Evolutionary conservation across 1,139 yeast genomes (phyloP).

Genomic region (Magnusiomyces tetraspermus): DNA sequence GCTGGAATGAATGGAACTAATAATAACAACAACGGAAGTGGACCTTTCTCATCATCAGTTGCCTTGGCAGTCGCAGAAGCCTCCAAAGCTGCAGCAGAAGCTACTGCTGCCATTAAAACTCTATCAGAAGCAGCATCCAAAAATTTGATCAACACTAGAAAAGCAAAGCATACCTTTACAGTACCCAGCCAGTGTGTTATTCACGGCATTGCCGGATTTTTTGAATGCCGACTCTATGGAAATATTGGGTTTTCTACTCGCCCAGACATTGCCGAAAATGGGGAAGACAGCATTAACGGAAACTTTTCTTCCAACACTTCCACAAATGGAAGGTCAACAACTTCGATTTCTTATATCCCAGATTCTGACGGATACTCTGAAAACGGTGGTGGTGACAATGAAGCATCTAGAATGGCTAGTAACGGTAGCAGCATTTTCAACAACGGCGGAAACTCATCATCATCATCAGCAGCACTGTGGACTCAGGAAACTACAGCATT

Average conservation of each 20-base stretch:
- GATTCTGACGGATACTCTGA: neutral
- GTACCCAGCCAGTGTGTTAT: conserved; percentile 42
- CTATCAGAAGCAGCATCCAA: neutral
- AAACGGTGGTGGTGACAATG: too few relatives aligned
- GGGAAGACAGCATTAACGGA: too few relatives aligned
- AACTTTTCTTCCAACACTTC: neutral
- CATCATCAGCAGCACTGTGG: too few relatives aligned
- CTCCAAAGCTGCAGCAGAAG: neutral
- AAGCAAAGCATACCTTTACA: conserved; percentile 32
- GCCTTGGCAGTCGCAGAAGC: neutral
- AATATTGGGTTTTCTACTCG: conserved; percentile 48
- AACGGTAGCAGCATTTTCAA: too few relatives aligned
- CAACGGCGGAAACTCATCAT: too few relatives aligned
- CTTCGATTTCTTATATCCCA: neutral
- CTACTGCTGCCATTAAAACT: neutral
- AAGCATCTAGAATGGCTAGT: too few relatives aligned
- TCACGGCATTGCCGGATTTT: conserved; percentile 71
- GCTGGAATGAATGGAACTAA: too few relatives aligned
- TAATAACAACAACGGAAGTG: too few relatives aligned
- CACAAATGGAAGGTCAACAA: neutral
- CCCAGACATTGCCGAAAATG: conserved; percentile 32
- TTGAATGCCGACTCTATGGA: conserved; percentile 55
- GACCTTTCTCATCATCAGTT: neutral
- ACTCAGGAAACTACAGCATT: too few relatives aligned
- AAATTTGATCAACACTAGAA: conserved; percentile 28